Conservation (phyloP, 2,329 filamentous ascomycete species). For the Plectosphaerella sp. region DNA sequence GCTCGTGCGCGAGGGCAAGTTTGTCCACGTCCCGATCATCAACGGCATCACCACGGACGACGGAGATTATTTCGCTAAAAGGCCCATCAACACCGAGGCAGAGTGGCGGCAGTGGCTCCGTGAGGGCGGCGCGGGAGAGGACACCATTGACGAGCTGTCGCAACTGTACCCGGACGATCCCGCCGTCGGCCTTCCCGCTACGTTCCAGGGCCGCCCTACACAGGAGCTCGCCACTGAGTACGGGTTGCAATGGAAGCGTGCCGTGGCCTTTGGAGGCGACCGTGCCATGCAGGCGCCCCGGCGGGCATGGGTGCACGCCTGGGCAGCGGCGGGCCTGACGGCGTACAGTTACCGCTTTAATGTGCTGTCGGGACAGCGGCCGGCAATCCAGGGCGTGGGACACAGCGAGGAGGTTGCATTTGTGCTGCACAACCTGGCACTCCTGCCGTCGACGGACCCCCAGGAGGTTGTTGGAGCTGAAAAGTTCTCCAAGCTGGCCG, state of each 20-base stretch:
- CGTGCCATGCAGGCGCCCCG: slow-evolving; percentile 49
- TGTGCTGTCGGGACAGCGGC: slow-evolving; percentile 15
- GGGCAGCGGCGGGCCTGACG: slow-evolving; percentile 39
- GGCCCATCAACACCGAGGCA: slow-evolving; percentile 48
- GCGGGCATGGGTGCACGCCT: slow-evolving; percentile 46
- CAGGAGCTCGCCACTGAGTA: slow-evolving; percentile 12
- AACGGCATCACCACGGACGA: slow-evolving; percentile 63
- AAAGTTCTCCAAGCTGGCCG: slow-evolving; percentile 34
- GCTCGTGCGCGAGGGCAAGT: slow-evolving; percentile 52
- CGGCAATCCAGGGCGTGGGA: slow-evolving; percentile 2
- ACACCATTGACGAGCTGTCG: slow-evolving; percentile 28
- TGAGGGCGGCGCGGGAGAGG: slow-evolving; percentile 14
- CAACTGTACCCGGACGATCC: slow-evolving; percentile 46
- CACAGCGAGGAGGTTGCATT: not conserved
- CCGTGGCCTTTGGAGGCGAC: slow-evolving; percentile 50
- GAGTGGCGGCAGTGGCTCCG: slow-evolving; percentile 41
- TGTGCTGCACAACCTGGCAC: not conserved
- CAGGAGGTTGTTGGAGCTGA: slow-evolving; percentile 7
- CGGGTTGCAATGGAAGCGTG: slow-evolving; percentile 49
- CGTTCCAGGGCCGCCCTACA: slow-evolving; percentile 24
- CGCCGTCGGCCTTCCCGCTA: slow-evolving; percentile 40
- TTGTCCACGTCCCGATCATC: slow-evolving; percentile 61
- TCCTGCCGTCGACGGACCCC: slow-evolving; percentile 38
- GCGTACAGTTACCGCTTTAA: slow-evolving; percentile 52
- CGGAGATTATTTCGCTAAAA: slow-evolving; percentile 48